A percentile compares a stretch with the other conserved stretches of the same genome.
Conservation (phyloP, 768 basidiomycete genomes). For the Pisolithus tinctorius region DNA sequence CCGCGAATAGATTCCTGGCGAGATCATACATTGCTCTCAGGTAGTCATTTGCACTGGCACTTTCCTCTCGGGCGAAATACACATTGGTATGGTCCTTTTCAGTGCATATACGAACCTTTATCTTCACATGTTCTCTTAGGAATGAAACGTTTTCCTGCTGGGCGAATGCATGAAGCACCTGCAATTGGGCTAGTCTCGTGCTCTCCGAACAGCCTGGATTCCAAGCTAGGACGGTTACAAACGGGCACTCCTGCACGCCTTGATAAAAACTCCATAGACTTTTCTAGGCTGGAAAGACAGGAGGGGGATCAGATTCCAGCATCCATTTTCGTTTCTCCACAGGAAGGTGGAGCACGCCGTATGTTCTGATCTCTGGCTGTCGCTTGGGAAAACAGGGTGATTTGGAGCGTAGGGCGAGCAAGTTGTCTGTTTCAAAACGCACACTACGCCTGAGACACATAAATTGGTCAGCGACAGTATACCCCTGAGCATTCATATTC, state of each 20-base stretch:
- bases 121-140: constrained; percentile 30
- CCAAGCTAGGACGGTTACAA: constrained; percentile 74
- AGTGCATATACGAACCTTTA: neutral
- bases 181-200: constrained; percentile 70
- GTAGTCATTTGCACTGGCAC: constrained; percentile 90
- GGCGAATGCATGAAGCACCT: constrained; percentile 65
- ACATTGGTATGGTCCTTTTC: constrained; percentile 52
- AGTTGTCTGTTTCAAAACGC: constrained; percentile 64
- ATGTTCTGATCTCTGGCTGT: constrained; percentile 12
- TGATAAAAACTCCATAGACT: constrained; percentile 64
- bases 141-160: constrained; percentile 70
- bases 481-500: constrained; percentile 76
- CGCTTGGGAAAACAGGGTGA: neutral
- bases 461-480: constrained; percentile 68
- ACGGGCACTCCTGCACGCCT: constrained; percentile 84
- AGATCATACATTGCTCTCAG: constrained; percentile 67
- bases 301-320: constrained; percentile 57
- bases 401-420: constrained; percentile 54
- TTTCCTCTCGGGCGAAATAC: constrained; percentile 86
- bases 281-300: constrained; percentile 52
- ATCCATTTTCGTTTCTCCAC: constrained; percentile 74
- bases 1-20: constrained; percentile 54
- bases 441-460: constrained; percentile 69
- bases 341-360: constrained; percentile 66
- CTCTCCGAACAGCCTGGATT: constrained; percentile 74